Percentiles rank a stretch among this genome's conserved stretches.
Conservation (phyloP, 75 land plant species). For the Sequoia sempervirens region DNA sequence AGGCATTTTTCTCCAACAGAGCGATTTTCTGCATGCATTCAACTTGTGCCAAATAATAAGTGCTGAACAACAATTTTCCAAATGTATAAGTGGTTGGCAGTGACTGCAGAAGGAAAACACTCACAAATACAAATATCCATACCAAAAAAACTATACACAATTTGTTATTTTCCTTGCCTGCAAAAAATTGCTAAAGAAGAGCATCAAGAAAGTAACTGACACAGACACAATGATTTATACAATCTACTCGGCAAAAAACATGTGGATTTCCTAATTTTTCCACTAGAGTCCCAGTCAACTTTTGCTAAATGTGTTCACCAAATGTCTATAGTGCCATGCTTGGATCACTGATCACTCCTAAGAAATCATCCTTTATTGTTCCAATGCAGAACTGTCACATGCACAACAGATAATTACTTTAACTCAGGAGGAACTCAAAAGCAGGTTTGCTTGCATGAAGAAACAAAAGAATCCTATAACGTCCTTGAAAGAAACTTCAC, state of each 20-base stretch:
- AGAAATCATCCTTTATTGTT: conserved; percentile 93
- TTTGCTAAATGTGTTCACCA: not conserved
- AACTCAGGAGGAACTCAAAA: not conserved
- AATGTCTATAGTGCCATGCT: conserved; percentile 30
- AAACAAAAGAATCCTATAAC: not conserved
- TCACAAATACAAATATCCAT: not conserved
- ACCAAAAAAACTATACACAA: not conserved
- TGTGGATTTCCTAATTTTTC: too few relatives aligned
- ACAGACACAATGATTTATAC: not conserved
- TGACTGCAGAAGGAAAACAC: too few relatives aligned
- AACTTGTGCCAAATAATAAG: too few relatives aligned
- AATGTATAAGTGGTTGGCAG: too few relatives aligned
- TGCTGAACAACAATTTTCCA: too few relatives aligned
- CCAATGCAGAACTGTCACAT: conserved; percentile 92
- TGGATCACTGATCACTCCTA: conserved; percentile 96
- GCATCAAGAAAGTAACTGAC: not conserved
- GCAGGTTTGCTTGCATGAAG: not conserved
- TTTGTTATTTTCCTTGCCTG: not conserved
- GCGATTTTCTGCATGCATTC: too few relatives aligned
- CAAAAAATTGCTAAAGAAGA: not conserved
- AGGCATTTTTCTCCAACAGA: too few relatives aligned
- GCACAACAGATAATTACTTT: conserved; percentile 1
- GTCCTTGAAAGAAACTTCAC: not conserved
- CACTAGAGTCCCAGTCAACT: not conserved
- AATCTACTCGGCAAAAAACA: too few relatives aligned